These are phyloP conservation scores for Vigna angularis DNA, from an alignment of 306 rosid genomes.

Conservation along the genomic window DNA sequence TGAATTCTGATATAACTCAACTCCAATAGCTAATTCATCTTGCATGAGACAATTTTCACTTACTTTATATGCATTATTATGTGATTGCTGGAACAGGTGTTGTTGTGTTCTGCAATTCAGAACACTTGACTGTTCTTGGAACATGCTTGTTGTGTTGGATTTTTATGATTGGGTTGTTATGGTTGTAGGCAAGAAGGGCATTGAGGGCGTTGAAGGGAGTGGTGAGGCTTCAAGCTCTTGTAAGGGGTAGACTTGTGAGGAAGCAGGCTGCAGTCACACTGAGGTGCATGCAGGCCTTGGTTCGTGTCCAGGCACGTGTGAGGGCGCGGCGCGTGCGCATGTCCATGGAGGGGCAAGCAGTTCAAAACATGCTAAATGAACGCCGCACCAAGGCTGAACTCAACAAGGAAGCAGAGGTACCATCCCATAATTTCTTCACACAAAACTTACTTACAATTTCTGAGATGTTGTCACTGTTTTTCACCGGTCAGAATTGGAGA, in stretches of 20 bases:
- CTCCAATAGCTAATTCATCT: no score
- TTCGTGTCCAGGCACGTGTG: constrained; percentile 89
- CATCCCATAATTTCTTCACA: no score
- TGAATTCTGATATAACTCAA: background rate
- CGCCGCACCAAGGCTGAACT: constrained; percentile 71
- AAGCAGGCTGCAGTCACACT: constrained; percentile 92
- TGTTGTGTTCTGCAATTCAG: no score
- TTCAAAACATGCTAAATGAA: constrained; percentile 69
- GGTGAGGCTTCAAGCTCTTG: constrained; percentile 95
- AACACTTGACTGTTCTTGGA: background rate
- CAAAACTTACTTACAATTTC: background rate
- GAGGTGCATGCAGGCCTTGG: constrained; percentile 95
- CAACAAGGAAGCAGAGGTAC: constrained; percentile 78
- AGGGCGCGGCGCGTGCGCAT: constrained; percentile 84
- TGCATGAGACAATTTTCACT: background rate
- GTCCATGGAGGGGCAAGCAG: constrained; percentile 89
- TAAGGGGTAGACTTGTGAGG: constrained; percentile 84
- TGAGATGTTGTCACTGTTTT: background rate
- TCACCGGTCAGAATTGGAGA: no score
- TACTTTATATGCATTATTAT: background rate
- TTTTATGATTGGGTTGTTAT: no score
- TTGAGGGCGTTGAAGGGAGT: constrained; percentile 90
- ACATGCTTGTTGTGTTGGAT: background rate
- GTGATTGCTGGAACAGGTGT: no score
- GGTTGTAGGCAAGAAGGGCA: constrained; percentile 81